These are phyloP conservation scores for Cordyceps fumosorosea DNA, from an alignment of 2,329 filamentous ascomycete species.

Conservation along the genomic window DNA sequence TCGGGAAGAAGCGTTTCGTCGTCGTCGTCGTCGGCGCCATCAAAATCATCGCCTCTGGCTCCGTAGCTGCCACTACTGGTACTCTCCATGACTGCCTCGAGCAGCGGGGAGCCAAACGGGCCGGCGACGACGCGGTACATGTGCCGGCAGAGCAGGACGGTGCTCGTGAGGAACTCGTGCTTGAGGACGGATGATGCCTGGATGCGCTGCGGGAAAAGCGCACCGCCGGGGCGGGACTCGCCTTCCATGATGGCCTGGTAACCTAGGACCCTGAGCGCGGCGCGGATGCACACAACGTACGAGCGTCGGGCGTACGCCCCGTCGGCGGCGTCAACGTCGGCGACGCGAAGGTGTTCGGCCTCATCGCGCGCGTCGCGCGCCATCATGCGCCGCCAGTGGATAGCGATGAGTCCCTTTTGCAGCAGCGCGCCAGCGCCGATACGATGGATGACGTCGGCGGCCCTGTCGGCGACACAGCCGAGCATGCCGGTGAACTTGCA, in stretches of 20 bases:
- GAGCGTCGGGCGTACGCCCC: background rate
- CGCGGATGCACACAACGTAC: constrained; percentile 1
- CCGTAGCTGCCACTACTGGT: background rate
- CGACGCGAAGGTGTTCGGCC: background rate
- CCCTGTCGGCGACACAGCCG: constrained; percentile 6
- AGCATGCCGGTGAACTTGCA: constrained; percentile 6
- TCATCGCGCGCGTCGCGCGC: background rate
- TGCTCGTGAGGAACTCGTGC: constrained; percentile 13
- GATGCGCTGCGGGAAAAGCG: constrained; percentile 8
- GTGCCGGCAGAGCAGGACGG: constrained; percentile 10
- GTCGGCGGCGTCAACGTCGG: background rate
- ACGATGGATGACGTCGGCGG: constrained; percentile 6
- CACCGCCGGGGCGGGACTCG: constrained; percentile 6
- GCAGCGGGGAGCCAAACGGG: constrained; percentile 5
- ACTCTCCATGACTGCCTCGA: background rate
- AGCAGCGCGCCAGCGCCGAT: constrained; percentile 1
- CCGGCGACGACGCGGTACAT: constrained; percentile 7
- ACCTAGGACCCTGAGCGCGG: constrained; percentile 3
- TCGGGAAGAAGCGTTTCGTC: background rate
- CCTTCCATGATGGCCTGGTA: constrained; percentile 3
- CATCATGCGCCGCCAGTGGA: constrained; percentile 8
- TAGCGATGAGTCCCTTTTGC: constrained; percentile 11
- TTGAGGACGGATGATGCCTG: constrained; percentile 9
- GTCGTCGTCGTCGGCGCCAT: background rate
- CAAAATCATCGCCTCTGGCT: background rate